Base-by-base conservation (phyloP, 2,329 filamentous ascomycete species). In the Phialemoniopsis sp. region DNA sequence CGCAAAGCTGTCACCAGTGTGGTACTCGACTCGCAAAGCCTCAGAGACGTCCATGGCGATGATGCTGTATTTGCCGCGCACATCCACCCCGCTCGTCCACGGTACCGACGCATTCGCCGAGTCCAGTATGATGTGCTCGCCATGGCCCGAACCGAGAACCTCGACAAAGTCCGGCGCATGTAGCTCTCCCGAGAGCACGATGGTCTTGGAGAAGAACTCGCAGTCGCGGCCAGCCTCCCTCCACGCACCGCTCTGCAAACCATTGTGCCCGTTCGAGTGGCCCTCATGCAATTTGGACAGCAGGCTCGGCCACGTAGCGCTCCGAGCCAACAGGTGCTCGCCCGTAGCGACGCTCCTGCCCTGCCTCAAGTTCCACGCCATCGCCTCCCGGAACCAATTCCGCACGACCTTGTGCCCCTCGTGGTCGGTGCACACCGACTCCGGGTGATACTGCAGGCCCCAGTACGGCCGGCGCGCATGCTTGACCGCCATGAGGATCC, bases 401-500 rank as follows among this genome's bases (percentile, higher is more conserved):
- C 61, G 61, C 29, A 95, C 69, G 18, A 95, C 69, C 13, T 67
- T 64, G 15, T 73, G 76, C 2, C 85, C 82, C 43, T 76, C 73
- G 4, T 70, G 63, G 30, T 87, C 85, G 4, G 89, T 94, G 58
- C 89, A 95, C 13, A 89, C 78, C 0, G 88, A 95, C 59, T 96
- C 89, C 0, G 89, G 89, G 54, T 95, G 89, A 52, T 93, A 95
- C 55, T 95, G 90, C 14, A 95, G 72, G 1, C 86, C 90, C 82
- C 86, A 94, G 46, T 91, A 86, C 0, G 90, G 89, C 47, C 80
- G 82, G 1, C 47, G 55, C 14, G 57, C 63, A 57, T 95, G 89
- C 46, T 72, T 78, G 13, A 83, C 79, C 0, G 77, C 87, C 87
- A 94, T 94, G n/a, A 93, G 61, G 4, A 89, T 72, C 32, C 73